phyloP scores from a whole-genome alignment of 208 protist species.

The Sergeia podlipaevii region DNA sequence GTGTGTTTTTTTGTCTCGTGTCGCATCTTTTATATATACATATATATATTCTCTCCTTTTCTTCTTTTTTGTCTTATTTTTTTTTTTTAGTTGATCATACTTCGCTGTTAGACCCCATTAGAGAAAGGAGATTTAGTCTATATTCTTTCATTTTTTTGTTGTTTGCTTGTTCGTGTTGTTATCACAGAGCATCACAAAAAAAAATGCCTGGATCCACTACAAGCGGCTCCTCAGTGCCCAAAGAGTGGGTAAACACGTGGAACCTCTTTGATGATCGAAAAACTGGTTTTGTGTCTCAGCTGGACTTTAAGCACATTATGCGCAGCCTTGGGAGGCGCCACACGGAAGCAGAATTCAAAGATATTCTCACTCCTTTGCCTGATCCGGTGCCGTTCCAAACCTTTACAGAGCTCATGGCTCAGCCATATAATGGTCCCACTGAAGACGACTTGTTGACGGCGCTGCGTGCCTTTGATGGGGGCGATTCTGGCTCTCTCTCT shows the following conservation, averaged over 20 bases:
- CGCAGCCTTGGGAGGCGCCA: constrained; percentile 83
- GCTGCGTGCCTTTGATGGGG: constrained; percentile 79
- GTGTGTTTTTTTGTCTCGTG: too few relatives aligned
- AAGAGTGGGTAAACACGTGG: constrained; percentile 87
- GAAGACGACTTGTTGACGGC: constrained; percentile 84
- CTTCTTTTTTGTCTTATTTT: constrained; percentile 5
- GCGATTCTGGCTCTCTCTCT: constrained; percentile 59
- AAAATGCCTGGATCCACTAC: too few relatives aligned
- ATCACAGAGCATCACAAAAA: too few relatives aligned
- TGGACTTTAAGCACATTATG: constrained; percentile 86
- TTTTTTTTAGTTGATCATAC: background rate
- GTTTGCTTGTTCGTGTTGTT: too few relatives aligned
- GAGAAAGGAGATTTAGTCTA: background rate
- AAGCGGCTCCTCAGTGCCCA: constrained; percentile 26
- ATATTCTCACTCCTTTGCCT: constrained; percentile 50
- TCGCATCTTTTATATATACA: too few relatives aligned
- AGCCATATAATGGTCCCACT: constrained; percentile 84
- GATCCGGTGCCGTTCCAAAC: constrained; percentile 56
- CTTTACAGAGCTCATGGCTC: constrained; percentile 82
- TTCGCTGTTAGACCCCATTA: background rate
- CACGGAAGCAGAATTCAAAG: constrained; percentile 88
- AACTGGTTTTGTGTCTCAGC: constrained; percentile 56
- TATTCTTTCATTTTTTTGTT: constrained; percentile 1
- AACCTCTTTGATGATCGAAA: constrained; percentile 87
- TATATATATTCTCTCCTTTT: constrained; percentile 4